phyloP scores from a whole-genome alignment of 1,139 yeast species.

The Hyphopichia burtonii region DNA sequence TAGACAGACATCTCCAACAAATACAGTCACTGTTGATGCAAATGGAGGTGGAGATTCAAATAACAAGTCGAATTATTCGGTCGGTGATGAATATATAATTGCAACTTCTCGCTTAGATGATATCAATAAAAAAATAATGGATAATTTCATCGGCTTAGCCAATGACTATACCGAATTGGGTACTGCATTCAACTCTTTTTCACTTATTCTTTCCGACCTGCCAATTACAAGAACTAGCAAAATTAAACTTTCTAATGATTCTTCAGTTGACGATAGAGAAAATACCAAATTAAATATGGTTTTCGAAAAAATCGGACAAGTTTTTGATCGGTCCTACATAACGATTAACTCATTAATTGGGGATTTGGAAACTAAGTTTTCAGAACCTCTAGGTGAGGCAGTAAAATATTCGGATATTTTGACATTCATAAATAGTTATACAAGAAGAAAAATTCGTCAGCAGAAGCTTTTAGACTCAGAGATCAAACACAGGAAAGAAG shows the following conservation, averaged over 20 bases:
- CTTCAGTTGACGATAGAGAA: conserved; percentile 14
- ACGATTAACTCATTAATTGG: conserved; percentile 68
- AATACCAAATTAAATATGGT: conserved; percentile 39
- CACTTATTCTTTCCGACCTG: conserved; percentile 56
- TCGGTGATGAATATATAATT: conserved; percentile 15
- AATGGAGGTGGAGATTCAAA: conserved; percentile 6
- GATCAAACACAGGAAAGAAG: conserved; percentile 44
- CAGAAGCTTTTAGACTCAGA: conserved; percentile 56
- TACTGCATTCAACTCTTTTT: conserved; percentile 68
- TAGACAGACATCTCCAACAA: not conserved
- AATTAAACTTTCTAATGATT: conserved; percentile 6
- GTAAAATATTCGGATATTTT: conserved; percentile 73
- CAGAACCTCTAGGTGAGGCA: conserved; percentile 83
- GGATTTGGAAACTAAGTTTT: conserved; percentile 66
- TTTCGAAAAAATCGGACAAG: conserved; percentile 73
- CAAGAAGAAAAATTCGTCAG: conserved; percentile 69
- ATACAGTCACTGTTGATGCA: no score
- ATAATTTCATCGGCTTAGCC: conserved; percentile 61
- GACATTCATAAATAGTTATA: conserved; percentile 65
- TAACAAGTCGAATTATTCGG: conserved; percentile 1
- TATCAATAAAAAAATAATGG: conserved; percentile 63
- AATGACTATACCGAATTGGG: conserved; percentile 71
- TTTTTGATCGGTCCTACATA: conserved; percentile 70
- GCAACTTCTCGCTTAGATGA: conserved; percentile 57
- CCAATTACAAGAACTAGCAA: conserved; percentile 20